Evolutionary conservation across 108 stramenopile genomes (phyloP).

Genomic region (Nitzschia inconspicua): DNA sequence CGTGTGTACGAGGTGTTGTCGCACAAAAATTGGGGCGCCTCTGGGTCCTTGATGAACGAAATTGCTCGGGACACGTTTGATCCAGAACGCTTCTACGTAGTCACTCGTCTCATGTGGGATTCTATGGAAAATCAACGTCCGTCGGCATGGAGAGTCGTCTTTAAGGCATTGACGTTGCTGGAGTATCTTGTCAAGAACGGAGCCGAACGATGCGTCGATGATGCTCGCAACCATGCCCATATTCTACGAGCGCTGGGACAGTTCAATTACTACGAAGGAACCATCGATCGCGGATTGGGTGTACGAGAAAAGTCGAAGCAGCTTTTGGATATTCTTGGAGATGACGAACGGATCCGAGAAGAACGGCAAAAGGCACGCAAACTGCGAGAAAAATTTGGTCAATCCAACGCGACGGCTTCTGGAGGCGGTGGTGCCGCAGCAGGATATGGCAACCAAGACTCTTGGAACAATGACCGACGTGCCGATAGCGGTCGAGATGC

Average conservation of each 20-base stretch:
- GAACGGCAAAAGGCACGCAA: constrained; percentile 88
- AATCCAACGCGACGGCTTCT: constrained; percentile 31
- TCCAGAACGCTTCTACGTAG: constrained; percentile 75
- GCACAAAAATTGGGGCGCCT: constrained; percentile 98
- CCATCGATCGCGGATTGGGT: constrained; percentile 83
- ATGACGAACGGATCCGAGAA: constrained; percentile 92
- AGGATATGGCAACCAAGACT: constrained; percentile 77
- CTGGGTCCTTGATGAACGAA: constrained; percentile 92
- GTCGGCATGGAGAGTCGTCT: constrained; percentile 85
- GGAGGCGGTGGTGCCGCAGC: constrained; percentile 45
- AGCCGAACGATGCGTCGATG: constrained; percentile 92
- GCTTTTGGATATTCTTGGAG: constrained; percentile 81
- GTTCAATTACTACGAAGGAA: constrained; percentile 97
- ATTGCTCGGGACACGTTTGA: constrained; percentile 93
- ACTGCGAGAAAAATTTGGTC: constrained; percentile 79
- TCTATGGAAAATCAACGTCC: constrained; percentile 82
- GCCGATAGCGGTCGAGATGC: constrained; percentile 31
- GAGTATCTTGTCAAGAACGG: constrained; percentile 97
- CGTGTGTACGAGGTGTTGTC: constrained; percentile 95
- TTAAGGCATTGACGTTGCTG: constrained; percentile 88
- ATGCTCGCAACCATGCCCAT: constrained; percentile 88
- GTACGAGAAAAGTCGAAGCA: constrained; percentile 94
- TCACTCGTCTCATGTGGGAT: constrained; percentile 82
- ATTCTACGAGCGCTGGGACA: constrained; percentile 68
- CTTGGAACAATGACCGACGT: constrained; percentile 31